Conservation (phyloP, 345 rosid species). For the Syzygium aqueum region DNA sequence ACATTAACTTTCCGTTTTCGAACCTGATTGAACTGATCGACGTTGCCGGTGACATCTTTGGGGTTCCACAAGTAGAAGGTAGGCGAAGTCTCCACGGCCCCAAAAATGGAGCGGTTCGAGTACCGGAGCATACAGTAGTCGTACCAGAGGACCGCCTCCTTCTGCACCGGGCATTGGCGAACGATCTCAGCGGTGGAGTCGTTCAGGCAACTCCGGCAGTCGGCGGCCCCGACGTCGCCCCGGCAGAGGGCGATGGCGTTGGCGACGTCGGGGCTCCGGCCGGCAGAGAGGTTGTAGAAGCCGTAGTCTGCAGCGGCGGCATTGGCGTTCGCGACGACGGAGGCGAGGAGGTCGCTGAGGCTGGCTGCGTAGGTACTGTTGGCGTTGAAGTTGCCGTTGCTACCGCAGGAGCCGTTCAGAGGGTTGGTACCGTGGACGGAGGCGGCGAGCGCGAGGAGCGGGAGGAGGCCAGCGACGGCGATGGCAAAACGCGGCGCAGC, state of each 20-base stretch:
- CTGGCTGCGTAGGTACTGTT: background rate
- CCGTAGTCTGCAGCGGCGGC: background rate
- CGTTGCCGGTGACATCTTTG: background rate
- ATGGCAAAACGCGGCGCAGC: background rate
- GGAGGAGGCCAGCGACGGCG: background rate
- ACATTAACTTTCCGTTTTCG: background rate
- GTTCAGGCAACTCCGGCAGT: background rate
- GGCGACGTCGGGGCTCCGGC: background rate
- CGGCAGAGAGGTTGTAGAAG: background rate
- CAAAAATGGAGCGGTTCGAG: background rate
- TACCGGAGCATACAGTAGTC: background rate
- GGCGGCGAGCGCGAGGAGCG: background rate
- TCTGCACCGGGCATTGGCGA: background rate
- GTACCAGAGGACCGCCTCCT: background rate
- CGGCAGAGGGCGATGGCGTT: background rate
- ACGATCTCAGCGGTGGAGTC: background rate
- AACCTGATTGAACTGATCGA: background rate
- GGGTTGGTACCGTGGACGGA: background rate
- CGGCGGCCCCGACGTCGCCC: background rate
- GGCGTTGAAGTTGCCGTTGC: background rate
- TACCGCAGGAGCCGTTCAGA: background rate
- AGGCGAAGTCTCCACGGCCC: fast-evolving
- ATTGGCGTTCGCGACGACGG: background rate
- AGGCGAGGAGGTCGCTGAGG: background rate
- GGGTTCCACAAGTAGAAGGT: fast-evolving